Evolutionary conservation across 768 basidiomycete genomes (phyloP), one percentile per base, ranked within the genome.

Genomic region (Lactifluus rugatus): DNA sequence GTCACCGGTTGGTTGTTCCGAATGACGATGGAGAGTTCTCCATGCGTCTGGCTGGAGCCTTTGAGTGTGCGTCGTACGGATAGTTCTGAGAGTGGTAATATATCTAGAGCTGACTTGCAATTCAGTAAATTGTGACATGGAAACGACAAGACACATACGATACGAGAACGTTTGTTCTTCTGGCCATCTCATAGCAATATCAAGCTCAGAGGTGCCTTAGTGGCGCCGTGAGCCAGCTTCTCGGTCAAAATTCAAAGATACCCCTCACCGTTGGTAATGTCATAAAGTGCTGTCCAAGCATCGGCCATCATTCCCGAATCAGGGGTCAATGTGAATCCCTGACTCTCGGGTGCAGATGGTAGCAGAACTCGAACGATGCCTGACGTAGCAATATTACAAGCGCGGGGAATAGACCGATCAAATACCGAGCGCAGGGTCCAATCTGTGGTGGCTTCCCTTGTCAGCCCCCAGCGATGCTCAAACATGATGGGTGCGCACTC

Each of bases 391-490:
- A 89, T 81, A 7, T 87, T 86, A 69, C 92, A 94, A 2, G 78
- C 64, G 21, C 70, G 72, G n/a, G 79, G 74, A 47, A 93, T 80
- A 5, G 68, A 71, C 19, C 84, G 80, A 66, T 79, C 85, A 67
- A 91, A 93, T 2, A 92, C 64, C 21, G 78, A 78, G 16, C 72
- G 67, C 49, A 93, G 76, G 10, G 84, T 84, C 86, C 87, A 92
- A 71, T 91, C 89, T 89, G 46, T 48, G 42, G 45, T 55, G n/a
- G n/a, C n/a, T n/a, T n/a, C 39, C 26, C 28, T 48, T 49, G 53
- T 56, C 59, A 48, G 26, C 64, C 64, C 49, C 61, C 44, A 45
- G 46, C 60, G 21, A 28, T 21, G 28, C 56, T 47, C 17, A 26
- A 17, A 51, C 10, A 8, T 16, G 16, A 11, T 5, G n/a, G 11